Evolutionary conservation across 2,329 filamentous ascomycete genomes (phyloP), one percentile per base, ranked within the genome.

Genomic region (Cordyceps fumosorosea): DNA sequence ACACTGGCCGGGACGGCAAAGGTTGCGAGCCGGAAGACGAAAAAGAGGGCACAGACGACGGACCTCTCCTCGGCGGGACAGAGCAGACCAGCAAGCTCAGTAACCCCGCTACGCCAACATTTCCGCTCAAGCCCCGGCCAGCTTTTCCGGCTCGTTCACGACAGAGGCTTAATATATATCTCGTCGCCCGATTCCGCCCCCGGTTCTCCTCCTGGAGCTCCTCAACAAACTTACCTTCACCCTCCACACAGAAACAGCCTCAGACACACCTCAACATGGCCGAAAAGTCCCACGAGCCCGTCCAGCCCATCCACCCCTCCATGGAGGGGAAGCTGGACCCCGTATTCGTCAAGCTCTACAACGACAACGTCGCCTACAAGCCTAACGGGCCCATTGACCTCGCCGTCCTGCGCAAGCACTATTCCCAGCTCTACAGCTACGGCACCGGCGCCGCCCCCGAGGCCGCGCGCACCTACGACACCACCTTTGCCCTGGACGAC

Each of bases 251-350:
- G 40, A 22, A 18, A 45, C 11, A 34, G 14, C 14, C 16, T 16
- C 12, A 14, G 32, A 14, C 7, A 11, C 32, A 26, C 32, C 20
- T 63, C 48, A 66, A 63, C 63, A 59, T 64, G 63, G 45, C 61
- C 58, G 58, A 60, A 50, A 60, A 60, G 42, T 42, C 58, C 12
- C 75, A 79, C 67, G 77, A 79, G 69, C 75, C 75, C 24, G 72
- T 81, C 55, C 80, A 82, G 67, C 77, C 78, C 22, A 74, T 82
- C 60, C 78, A 80, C 65, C 77, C 78, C 22, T 76, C 76, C 5
- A 74, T 81, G 68, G 72, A 75, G 22, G 75, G 75, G 60, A 76
- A 76, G 58, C 70, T 82, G 26, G 79, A 81, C 67, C 77, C 78
- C 5, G 71, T 70, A 50, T 81, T 80, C 63, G 71, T 80, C 63